These are phyloP conservation scores for Drechmeria coniospora DNA, from an alignment of 2,329 filamentous ascomycete genomes.

Conservation along the genomic window DNA sequence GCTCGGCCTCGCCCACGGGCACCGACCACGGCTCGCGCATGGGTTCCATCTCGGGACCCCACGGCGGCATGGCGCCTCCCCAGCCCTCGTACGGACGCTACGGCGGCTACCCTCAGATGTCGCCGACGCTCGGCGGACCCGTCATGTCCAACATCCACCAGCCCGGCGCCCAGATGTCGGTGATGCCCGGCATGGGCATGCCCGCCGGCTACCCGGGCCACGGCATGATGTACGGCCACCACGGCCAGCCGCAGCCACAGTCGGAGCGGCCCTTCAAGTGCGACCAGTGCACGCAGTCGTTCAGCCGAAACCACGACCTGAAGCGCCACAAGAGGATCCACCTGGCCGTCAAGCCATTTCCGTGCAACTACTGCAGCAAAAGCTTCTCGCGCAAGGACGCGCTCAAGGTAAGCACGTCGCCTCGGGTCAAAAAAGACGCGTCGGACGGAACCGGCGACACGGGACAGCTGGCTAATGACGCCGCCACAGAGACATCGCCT, in stretches of 20 bases:
- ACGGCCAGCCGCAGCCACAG: constrained; percentile 29
- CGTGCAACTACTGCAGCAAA: constrained; percentile 83
- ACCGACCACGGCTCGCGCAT: constrained; percentile 22
- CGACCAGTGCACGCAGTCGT: constrained; percentile 80
- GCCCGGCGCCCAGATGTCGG: constrained; percentile 54
- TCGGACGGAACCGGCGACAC: not conserved
- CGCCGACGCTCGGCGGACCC: constrained; percentile 47
- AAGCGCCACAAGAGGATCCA: constrained; percentile 96
- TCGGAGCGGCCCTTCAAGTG: constrained; percentile 90
- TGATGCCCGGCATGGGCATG: constrained; percentile 46
- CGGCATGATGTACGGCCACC: constrained; percentile 44
- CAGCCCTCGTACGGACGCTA: constrained; percentile 34
- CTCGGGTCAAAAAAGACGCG: not conserved
- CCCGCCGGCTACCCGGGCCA: constrained; percentile 40
- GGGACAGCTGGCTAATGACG: not conserved
- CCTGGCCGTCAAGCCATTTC: constrained; percentile 87
- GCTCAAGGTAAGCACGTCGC: constrained; percentile 70
- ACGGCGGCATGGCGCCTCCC: constrained; percentile 25
- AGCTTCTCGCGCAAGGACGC: constrained; percentile 95
- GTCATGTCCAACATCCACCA: constrained; percentile 69
- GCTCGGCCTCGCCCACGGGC: constrained; percentile 28
- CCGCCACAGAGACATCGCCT: constrained; percentile 36
- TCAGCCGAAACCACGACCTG: constrained; percentile 90
- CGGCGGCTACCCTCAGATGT: constrained; percentile 25
- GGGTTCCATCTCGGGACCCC: constrained; percentile 14